Base-by-base conservation (phyloP, 768 basidiomycete genomes). In the Phlegmacium glaucopus region DNA sequence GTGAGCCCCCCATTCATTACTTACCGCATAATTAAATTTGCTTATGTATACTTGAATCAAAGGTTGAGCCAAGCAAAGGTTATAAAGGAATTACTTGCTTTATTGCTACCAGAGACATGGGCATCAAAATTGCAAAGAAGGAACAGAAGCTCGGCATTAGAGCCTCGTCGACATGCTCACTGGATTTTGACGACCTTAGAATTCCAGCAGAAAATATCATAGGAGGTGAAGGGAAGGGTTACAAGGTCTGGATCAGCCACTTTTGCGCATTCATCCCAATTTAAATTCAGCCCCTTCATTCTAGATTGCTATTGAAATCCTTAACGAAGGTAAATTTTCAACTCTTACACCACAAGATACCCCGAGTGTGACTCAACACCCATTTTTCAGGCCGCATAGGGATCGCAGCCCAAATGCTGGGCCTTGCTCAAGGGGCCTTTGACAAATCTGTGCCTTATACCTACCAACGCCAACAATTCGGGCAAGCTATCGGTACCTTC, bases 31-130 rank as follows among this genome's bases (percentile, higher is more conserved):
- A 39, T 48, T 29, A 9, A 22, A 22, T 3, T 25, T 16, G 34
- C n/a, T 9, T 7, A 34, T 39, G 11, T 34, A 15, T 17, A 7
- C 7, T n/a, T n/a, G n/a, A n/a, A 40, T 6, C 16, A 9, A 44
- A 89, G 87, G 61, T 83, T 15, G 92, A 96, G 66, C 87, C 90
- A 1, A 87, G 79, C 54, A 92, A 93, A 63, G 94, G 96, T 0
- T 98, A 99, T 80, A 99, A 98, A 67, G 96, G 96, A 16, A 99
- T 99, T 65, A 95, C 96, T 4, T 98, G 95, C 68, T 99, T 99
- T 69, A 72, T 95, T 39, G 90, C 92, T 22, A 93, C 92, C 38
- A 95, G 91, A 67, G 93, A 95, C 50, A 94, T 94, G 91, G 96
- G 95, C 9, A 77, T 99, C 51, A 74, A 97, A 65, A 92, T 98